Evolutionary conservation across 2,329 filamentous ascomycete species (phyloP).

Genomic region (Alternaria tenuissima): DNA sequence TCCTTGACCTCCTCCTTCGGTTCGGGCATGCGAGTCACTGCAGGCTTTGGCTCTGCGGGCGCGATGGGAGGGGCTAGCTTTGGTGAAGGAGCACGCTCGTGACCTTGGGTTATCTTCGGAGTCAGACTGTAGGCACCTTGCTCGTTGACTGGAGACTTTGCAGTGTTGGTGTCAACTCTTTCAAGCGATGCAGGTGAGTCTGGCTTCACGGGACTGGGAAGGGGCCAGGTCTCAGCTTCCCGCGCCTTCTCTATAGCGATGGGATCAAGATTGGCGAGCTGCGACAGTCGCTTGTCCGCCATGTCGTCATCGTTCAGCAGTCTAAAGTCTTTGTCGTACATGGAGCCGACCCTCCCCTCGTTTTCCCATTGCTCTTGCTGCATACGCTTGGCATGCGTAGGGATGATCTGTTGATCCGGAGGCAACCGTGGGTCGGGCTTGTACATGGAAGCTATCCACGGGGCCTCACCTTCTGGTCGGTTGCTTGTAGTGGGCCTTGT

Average conservation of each 20-base stretch:
- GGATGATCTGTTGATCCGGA: constrained; percentile 93
- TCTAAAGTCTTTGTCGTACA: constrained; percentile 88
- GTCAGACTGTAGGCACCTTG: constrained; percentile 59
- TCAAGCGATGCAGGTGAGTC: constrained; percentile 26
- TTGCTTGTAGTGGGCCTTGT: constrained; percentile 68
- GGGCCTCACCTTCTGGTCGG: constrained; percentile 90
- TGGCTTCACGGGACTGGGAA: constrained; percentile 43
- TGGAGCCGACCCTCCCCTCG: constrained; percentile 83
- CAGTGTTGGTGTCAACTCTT: constrained; percentile 31
- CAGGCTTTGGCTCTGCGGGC: constrained; percentile 43
- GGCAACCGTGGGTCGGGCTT: constrained; percentile 94
- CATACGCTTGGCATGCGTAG: constrained; percentile 88
- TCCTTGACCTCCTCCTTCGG: constrained; percentile 65
- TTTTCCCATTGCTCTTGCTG: constrained; percentile 96
- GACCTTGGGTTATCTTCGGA: constrained; percentile 52
- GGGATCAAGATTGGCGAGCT: constrained; percentile 33
- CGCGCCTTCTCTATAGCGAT: constrained; percentile 41
- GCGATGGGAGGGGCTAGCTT: constrained; percentile 31
- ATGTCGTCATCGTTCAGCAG: constrained; percentile 74
- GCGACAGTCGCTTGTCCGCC: constrained; percentile 41
- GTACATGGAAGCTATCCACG: constrained; percentile 94
- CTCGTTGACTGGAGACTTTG: constrained; percentile 46
- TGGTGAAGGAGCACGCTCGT: constrained; percentile 39
- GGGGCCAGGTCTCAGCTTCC: constrained; percentile 46
- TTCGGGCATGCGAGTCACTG: constrained; percentile 62